Conservation (phyloP, 2,329 filamentous ascomycete species). For the Helotiales sp. region DNA sequence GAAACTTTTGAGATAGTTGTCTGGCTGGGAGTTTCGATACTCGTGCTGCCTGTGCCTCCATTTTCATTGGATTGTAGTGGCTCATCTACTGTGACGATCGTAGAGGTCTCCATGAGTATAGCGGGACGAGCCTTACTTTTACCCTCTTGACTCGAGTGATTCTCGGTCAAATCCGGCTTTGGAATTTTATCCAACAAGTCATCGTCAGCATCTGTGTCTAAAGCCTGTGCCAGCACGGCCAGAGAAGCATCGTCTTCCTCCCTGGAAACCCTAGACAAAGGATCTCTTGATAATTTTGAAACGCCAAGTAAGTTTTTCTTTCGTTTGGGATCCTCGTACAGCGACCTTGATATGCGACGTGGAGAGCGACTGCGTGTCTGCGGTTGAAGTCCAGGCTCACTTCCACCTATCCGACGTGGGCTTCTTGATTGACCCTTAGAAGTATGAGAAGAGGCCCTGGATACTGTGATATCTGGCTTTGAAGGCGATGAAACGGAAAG, state of each 20-base stretch:
- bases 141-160: not conserved
- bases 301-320: slow-evolving; percentile 14
- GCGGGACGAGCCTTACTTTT: not conserved
- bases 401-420: slow-evolving; percentile 26
- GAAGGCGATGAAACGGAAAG: not conserved
- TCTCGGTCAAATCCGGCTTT: not conserved
- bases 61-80: not conserved
- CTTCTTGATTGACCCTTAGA: not conserved
- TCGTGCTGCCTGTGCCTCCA: not conserved
- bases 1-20: not conserved
- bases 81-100: not conserved
- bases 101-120: not conserved
- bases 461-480: slow-evolving; percentile 19
- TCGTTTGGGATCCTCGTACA: slow-evolving; percentile 23
- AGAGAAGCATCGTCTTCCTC: slow-evolving; percentile 39
- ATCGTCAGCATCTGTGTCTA: slow-evolving; percentile 11
- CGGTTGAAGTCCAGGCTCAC: slow-evolving; percentile 26
- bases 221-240: slow-evolving; percentile 31
- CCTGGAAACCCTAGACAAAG: slow-evolving; percentile 32
- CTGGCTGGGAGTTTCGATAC: not conserved
- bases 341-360: slow-evolving; percentile 27
- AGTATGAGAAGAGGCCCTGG: slow-evolving; percentile 10
- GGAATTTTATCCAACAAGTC: not conserved
- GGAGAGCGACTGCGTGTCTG: not conserved
- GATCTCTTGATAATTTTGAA: slow-evolving; percentile 27